These are phyloP conservation scores for Leucosporidium creatinivorum DNA, from an alignment of 768 basidiomycete species.

Conservation along the genomic window DNA sequence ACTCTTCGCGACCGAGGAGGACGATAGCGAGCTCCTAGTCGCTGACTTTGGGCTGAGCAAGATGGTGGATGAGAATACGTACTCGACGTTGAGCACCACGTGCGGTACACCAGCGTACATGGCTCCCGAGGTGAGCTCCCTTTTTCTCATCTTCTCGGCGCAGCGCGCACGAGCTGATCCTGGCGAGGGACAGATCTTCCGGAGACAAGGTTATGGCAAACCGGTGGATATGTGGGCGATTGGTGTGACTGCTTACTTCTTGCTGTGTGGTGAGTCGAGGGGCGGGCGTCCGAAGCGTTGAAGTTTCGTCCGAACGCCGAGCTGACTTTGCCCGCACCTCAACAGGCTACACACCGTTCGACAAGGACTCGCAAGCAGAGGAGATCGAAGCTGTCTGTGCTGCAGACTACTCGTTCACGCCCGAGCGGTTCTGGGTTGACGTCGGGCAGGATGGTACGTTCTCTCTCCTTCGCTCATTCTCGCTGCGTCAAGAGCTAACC, in stretches of 20 bases:
- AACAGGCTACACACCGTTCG: slow-evolving; percentile 80
- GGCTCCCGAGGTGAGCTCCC: slow-evolving; percentile 82
- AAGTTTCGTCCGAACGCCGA: slow-evolving; percentile 10
- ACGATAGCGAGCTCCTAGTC: slow-evolving; percentile 90
- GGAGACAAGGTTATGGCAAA: slow-evolving; percentile 71
- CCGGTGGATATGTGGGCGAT: slow-evolving; percentile 97
- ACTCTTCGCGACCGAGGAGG: slow-evolving; percentile 79
- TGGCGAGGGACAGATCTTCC: slow-evolving; percentile 10
- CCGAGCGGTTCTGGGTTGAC: slow-evolving; percentile 68
- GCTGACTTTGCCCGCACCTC: not conserved
- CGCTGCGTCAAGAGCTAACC: too few species aligned
- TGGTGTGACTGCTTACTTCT: slow-evolving; percentile 95
- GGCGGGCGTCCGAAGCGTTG: slow-evolving; percentile 34
- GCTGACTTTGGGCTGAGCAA: slow-evolving; percentile 84
- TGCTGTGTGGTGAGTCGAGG: slow-evolving; percentile 52
- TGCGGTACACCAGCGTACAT: slow-evolving; percentile 84
- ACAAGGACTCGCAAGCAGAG: slow-evolving; percentile 63
- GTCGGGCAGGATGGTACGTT: slow-evolving; percentile 50
- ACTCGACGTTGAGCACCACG: slow-evolving; percentile 79
- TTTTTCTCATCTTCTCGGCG: slow-evolving; percentile 67
- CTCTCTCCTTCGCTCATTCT: too few species aligned
- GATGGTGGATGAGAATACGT: slow-evolving; percentile 80
- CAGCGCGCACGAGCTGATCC: slow-evolving; percentile 31
- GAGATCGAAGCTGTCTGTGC: slow-evolving; percentile 93
- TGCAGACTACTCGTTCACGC: slow-evolving; percentile 86